Evolutionary conservation across 306 rosid species (phyloP).

Genomic region (Inga oerstediana): DNA sequence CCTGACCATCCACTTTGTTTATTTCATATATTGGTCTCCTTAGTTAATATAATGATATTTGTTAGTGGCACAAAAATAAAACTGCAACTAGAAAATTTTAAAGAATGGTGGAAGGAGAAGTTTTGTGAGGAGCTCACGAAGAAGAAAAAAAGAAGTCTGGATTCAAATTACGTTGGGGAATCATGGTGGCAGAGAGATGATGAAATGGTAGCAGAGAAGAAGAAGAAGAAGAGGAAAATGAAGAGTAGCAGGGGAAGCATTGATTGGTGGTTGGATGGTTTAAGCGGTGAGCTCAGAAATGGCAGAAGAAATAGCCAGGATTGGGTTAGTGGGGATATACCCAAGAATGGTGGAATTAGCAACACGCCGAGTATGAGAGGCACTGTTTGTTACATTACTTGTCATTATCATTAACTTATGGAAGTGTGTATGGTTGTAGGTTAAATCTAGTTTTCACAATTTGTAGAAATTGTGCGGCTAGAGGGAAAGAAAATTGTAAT

Average conservation of each 20-base stretch:
- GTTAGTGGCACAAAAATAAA: too few species aligned
- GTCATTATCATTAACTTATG: slow-evolving; percentile 56
- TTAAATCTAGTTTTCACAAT: slow-evolving; percentile 48
- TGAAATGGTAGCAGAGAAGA: slow-evolving; percentile 55
- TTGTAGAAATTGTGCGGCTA: slow-evolving; percentile 53
- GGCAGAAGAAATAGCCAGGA: slow-evolving; percentile 88
- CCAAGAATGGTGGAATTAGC: slow-evolving; percentile 92
- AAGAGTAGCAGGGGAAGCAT: slow-evolving; percentile 85
- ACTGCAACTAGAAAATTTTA: too few species aligned
- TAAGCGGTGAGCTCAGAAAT: slow-evolving; percentile 72
- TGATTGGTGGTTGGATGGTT: slow-evolving; percentile 96
- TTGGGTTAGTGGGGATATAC: slow-evolving; percentile 74
- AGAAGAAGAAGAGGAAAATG: slow-evolving; percentile 51
- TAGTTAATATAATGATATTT: too few species aligned
- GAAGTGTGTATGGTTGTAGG: slow-evolving; percentile 55
- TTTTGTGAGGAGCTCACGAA: slow-evolving; percentile 92
- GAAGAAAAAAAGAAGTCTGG: slow-evolving; percentile 71
- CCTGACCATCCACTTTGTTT: too few species aligned
- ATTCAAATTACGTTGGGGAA: slow-evolving; percentile 48
- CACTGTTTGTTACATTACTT: slow-evolving; percentile 82
- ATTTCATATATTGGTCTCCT: too few species aligned
- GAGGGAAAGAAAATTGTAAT: slow-evolving; percentile 22
- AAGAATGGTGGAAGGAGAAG: slow-evolving; percentile 99
- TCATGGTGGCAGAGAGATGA: slow-evolving; percentile 88
- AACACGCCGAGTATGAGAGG: slow-evolving; percentile 99